Evolutionary conservation across 805 yeast genomes (phyloP).

Genomic region (Nakazawaea holstii): DNA sequence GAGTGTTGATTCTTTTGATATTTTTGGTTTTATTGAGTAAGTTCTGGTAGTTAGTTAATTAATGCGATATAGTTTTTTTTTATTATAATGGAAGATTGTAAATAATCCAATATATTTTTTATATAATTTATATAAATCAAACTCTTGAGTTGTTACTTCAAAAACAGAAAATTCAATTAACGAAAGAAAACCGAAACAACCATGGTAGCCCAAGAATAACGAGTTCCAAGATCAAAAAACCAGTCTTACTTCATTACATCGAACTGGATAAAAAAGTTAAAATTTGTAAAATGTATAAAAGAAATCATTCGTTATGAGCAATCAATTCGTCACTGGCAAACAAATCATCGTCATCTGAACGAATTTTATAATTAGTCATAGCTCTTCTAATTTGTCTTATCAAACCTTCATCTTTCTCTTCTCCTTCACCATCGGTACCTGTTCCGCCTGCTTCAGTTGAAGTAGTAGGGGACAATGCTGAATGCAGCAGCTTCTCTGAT

Average conservation of each 20-base stretch:
- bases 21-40: constrained; percentile 80
- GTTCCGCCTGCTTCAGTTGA: constrained; percentile 2
- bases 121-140: too few relatives aligned
- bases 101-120: neutral
- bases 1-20: constrained; percentile 75
- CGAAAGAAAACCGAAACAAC: too few relatives aligned
- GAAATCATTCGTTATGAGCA: constrained; percentile 24
- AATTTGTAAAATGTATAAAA: neutral
- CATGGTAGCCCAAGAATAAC: too few relatives aligned
- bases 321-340: constrained; percentile 55
- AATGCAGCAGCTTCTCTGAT: constrained; percentile 7
- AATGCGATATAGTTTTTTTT: neutral
- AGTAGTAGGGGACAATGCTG: constrained; percentile 9
- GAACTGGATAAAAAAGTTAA: neutral
- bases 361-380: constrained; percentile 28
- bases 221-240: too few relatives aligned
- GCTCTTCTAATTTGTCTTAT: constrained; percentile 37
- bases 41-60: constrained; percentile 40
- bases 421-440: constrained; percentile 5
- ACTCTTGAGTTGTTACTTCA: too few relatives aligned
- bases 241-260: neutral
- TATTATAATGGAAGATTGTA: neutral
- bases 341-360: constrained; percentile 33
- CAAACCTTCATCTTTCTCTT: constrained; percentile 26
- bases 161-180: too few relatives aligned